Conservation (phyloP, 345 rosid genomes). For the Gossypium raimondii region DNA sequence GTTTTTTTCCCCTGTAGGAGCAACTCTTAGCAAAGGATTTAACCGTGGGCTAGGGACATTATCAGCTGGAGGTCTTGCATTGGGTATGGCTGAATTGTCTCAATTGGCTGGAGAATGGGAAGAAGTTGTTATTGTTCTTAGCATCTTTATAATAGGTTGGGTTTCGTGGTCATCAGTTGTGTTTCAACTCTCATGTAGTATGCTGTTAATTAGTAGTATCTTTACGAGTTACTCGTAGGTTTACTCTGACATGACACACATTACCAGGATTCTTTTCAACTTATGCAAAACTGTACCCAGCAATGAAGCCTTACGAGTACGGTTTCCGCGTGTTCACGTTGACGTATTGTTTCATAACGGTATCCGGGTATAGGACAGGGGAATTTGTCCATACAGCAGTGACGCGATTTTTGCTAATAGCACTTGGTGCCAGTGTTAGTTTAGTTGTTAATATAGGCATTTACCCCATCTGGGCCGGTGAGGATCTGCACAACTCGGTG, state of each 20-base stretch:
- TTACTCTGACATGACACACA: slow-evolving; percentile 19
- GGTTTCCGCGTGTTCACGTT: slow-evolving; percentile 87
- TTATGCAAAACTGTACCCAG: slow-evolving; percentile 67
- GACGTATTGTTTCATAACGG: slow-evolving; percentile 72
- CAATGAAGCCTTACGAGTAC: slow-evolving; percentile 89
- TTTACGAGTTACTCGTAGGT: background rate
- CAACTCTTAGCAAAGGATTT: slow-evolving; percentile 91
- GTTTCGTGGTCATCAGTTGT: background rate
- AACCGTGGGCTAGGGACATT: slow-evolving; percentile 86
- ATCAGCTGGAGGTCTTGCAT: slow-evolving; percentile 92
- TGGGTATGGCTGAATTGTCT: slow-evolving; percentile 78
- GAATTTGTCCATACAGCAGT: slow-evolving; percentile 70
- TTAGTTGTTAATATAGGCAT: slow-evolving; percentile 74
- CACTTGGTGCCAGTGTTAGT: slow-evolving; percentile 78
- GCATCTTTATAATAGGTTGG: slow-evolving; percentile 71
- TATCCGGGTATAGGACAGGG: slow-evolving; percentile 79
- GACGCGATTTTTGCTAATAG: slow-evolving; percentile 72
- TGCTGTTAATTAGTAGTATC: slow-evolving; percentile 11
- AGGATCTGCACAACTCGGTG: slow-evolving; percentile 86
- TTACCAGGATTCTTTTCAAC: slow-evolving; percentile 65
- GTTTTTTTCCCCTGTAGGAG: slow-evolving; percentile 42
- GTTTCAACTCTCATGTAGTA: background rate
- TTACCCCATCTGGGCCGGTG: slow-evolving; percentile 98
- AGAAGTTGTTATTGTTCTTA: slow-evolving; percentile 57
- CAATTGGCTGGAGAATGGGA: slow-evolving; percentile 65